These are phyloP conservation scores for Hansenula sp. DNA, from an alignment of 1,139 yeast species.

Conservation along the genomic window DNA sequence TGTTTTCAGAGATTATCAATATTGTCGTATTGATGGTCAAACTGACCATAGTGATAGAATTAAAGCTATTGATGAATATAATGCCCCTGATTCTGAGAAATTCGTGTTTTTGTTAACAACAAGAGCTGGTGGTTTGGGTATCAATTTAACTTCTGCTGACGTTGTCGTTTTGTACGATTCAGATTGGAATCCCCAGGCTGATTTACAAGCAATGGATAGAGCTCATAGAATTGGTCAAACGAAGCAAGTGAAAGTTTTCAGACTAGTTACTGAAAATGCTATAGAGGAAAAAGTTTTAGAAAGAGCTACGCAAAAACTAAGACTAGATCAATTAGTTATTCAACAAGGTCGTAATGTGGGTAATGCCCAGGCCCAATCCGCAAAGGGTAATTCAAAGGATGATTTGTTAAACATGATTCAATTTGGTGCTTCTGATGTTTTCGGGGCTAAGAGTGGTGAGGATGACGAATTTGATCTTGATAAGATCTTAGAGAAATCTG, in stretches of 20 bases:
- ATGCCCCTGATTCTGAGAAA: constrained; percentile 64
- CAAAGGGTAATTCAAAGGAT: constrained; percentile 54
- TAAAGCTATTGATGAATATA: constrained; percentile 72
- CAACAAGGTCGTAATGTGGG: constrained; percentile 63
- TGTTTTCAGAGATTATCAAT: constrained; percentile 59
- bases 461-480: constrained; percentile 61
- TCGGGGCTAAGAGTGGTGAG: constrained; percentile 30
- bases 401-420: constrained; percentile 79
- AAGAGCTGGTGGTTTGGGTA: constrained; percentile 87
- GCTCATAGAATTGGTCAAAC: constrained; percentile 87
- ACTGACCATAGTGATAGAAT: constrained; percentile 77
- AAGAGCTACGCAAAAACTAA: constrained; percentile 73
- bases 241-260: constrained; percentile 72
- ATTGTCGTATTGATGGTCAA: constrained; percentile 79
- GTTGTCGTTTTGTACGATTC: constrained; percentile 71
- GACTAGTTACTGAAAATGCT: constrained; percentile 76
- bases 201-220: constrained; percentile 84
- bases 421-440: constrained; percentile 69
- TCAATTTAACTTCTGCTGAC: constrained; percentile 74
- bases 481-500: constrained; percentile 56
- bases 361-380: constrained; percentile 34
- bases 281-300: constrained; percentile 79
- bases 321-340: constrained; percentile 76
- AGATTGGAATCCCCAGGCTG: constrained; percentile 89
- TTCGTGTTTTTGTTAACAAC: constrained; percentile 72